A percentile compares a stretch with the other conserved stretches of the same genome.
Conservation (phyloP, 2,329 filamentous ascomycete genomes). For the Aspergillus oerlinghausenensis region DNA sequence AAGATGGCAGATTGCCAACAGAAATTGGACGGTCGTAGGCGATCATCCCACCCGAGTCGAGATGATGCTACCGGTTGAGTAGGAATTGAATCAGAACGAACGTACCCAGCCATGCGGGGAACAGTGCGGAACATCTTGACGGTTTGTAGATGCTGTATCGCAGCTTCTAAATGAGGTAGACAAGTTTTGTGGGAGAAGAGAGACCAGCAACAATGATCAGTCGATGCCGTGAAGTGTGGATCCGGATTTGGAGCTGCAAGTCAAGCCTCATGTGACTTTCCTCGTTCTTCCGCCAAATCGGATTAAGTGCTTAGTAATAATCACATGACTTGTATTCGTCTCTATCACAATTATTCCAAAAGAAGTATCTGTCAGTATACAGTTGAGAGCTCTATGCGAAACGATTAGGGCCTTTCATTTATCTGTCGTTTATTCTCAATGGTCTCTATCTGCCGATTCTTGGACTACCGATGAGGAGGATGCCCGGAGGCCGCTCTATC, state of each 20-base stretch:
- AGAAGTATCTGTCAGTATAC: background rate
- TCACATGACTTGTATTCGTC: conserved; percentile 5
- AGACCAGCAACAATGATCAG: conserved; percentile 17
- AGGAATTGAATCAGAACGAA: conserved; percentile 15
- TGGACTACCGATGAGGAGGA: conserved; percentile 19
- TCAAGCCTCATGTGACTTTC: conserved; percentile 26
- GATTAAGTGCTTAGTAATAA: conserved; percentile 19
- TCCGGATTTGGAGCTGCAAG: conserved; percentile 17
- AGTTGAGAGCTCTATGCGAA: conserved; percentile 1
- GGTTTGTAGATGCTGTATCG: conserved; percentile 22
- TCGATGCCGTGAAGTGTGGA: conserved; percentile 27
- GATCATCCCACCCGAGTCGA: background rate
- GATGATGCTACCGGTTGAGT: conserved; percentile 8
- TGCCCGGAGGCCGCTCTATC: conserved; percentile 20
- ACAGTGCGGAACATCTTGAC: conserved; percentile 41
- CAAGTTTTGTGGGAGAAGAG: conserved; percentile 23
- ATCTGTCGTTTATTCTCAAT: conserved; percentile 1
- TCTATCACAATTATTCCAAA: conserved; percentile 5
- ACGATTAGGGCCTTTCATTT: background rate
- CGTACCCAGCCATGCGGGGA: conserved; percentile 42
- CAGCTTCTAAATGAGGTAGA: conserved; percentile 19
- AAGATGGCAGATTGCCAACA: conserved; percentile 13
- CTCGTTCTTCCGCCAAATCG: conserved; percentile 28
- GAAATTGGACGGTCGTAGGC: background rate
- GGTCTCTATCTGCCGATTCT: background rate